These are phyloP conservation scores for Sporobolomyces pararoseus DNA, from an alignment of 768 basidiomycete species.

Conservation along the genomic window DNA sequence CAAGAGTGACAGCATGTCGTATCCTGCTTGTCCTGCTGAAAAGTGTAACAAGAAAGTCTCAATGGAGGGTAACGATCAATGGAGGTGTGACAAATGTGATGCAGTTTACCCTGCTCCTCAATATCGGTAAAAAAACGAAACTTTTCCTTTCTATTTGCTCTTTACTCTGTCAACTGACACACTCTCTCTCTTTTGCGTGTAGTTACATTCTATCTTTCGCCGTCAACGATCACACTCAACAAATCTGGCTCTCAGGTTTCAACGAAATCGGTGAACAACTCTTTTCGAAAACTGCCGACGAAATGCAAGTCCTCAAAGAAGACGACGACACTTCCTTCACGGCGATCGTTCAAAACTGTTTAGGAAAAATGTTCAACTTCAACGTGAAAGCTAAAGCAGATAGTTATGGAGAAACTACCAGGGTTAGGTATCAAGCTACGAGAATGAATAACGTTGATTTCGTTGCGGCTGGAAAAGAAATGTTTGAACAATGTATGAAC, in stretches of 20 bases:
- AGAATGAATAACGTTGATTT: conserved; percentile 27
- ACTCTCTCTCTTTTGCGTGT: conserved; percentile 1
- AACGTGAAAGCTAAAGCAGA: conserved; percentile 81
- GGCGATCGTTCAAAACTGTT: conserved; percentile 61
- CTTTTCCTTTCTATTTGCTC: too few relatives aligned
- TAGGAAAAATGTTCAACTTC: conserved; percentile 73
- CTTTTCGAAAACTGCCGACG: conserved; percentile 73
- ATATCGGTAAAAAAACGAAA: conserved; percentile 59
- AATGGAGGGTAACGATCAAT: conserved; percentile 59
- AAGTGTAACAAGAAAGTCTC: conserved; percentile 87
- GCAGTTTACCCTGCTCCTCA: conserved; percentile 66
- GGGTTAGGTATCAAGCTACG: conserved; percentile 40
- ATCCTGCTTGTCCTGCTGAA: conserved; percentile 78
- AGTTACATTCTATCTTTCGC: conserved; percentile 72
- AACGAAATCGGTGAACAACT: conserved; percentile 79
- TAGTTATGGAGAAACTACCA: conserved; percentile 61
- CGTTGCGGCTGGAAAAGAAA: conserved; percentile 18
- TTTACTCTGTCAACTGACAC: too few relatives aligned
- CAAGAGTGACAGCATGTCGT: conserved; percentile 67
- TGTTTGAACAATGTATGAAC: conserved; percentile 29
- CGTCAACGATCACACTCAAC: conserved; percentile 81
- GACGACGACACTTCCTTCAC: conserved; percentile 61
- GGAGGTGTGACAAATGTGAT: conserved; percentile 92
- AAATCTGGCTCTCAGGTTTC: conserved; percentile 91
- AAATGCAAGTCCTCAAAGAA: conserved; percentile 70